Conservation (phyloP, 495 filamentous ascomycete species). For the Hypomontagnella monticulosa region DNA sequence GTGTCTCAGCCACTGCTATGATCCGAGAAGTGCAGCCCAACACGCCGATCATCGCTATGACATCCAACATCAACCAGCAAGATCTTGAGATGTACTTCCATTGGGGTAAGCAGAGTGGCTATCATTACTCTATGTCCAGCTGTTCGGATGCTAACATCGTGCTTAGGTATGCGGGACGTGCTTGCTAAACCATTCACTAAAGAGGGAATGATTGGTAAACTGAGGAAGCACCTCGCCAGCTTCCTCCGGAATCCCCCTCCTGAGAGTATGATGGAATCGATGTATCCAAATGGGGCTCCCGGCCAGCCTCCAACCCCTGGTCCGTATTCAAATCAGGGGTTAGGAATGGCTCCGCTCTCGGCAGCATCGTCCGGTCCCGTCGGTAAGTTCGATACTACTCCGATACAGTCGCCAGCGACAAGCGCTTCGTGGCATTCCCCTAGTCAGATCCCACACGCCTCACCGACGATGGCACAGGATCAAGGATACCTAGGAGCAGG, state of each 20-base stretch:
- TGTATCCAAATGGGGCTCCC: slow-evolving; percentile 42
- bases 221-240: slow-evolving; percentile 87
- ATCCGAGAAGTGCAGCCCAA: slow-evolving; percentile 86
- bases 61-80: slow-evolving; percentile 95
- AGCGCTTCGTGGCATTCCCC: slow-evolving; percentile 80
- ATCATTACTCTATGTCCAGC: neutral
- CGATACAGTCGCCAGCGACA: slow-evolving; percentile 76
- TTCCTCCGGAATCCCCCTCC: slow-evolving; percentile 64
- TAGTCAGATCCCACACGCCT: slow-evolving; percentile 70
- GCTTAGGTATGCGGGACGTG: slow-evolving; percentile 96
- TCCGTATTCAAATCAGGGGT: slow-evolving; percentile 65
- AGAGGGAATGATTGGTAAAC: slow-evolving; percentile 88
- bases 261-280: slow-evolving; percentile 46
- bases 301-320: slow-evolving; percentile 45
- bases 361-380: slow-evolving; percentile 56
- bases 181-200: slow-evolving; percentile 97
- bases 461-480: slow-evolving; percentile 60
- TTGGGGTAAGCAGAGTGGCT: slow-evolving; percentile 73
- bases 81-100: slow-evolving; percentile 98
- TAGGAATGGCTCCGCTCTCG: slow-evolving; percentile 62
- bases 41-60: slow-evolving; percentile 97
- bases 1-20: slow-evolving; percentile 91
- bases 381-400: slow-evolving; percentile 83
- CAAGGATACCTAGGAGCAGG: slow-evolving; percentile 52
- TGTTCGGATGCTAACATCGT: slow-evolving; percentile 30